These are phyloP conservation scores for Rhazya stricta DNA, from an alignment of 257 asterid genomes.

Conservation along the genomic window DNA sequence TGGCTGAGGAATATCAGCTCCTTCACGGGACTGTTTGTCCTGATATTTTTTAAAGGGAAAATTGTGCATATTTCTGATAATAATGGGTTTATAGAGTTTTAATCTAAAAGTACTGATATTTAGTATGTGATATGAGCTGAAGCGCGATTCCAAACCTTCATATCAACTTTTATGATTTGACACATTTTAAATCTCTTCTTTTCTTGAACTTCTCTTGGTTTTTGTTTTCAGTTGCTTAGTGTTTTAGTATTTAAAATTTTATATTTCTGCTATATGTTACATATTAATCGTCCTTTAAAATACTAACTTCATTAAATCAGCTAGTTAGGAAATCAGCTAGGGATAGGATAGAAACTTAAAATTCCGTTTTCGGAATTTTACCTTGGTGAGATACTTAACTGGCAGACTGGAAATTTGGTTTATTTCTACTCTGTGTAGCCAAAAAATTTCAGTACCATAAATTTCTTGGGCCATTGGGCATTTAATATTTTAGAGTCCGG, in stretches of 20 bases:
- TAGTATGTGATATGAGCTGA: background rate
- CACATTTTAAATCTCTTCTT: background rate
- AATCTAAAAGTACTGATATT: background rate
- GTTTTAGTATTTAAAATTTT: background rate
- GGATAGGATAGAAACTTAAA: background rate
- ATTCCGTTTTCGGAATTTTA: background rate
- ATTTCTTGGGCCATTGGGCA: background rate
- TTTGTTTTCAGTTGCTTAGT: background rate
- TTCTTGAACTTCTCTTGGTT: background rate
- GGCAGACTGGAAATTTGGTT: background rate
- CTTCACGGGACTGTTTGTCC: background rate
- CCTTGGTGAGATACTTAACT: background rate
- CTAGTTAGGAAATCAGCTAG: background rate
- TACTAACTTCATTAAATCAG: background rate
- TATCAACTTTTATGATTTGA: background rate
- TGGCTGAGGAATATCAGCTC: too few relatives aligned
- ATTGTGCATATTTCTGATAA: background rate
- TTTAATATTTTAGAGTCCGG: background rate
- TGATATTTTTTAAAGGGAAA: background rate
- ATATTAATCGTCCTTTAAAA: background rate
- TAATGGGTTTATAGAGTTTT: background rate
- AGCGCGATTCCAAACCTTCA: background rate
- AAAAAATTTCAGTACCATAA: background rate
- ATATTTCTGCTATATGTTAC: background rate
- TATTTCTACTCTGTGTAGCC: background rate